Percentiles rank a stretch among this genome's conserved stretches.
Evolutionary conservation across 345 rosid species (phyloP).

Genomic region (Melaleuca alternifolia): DNA sequence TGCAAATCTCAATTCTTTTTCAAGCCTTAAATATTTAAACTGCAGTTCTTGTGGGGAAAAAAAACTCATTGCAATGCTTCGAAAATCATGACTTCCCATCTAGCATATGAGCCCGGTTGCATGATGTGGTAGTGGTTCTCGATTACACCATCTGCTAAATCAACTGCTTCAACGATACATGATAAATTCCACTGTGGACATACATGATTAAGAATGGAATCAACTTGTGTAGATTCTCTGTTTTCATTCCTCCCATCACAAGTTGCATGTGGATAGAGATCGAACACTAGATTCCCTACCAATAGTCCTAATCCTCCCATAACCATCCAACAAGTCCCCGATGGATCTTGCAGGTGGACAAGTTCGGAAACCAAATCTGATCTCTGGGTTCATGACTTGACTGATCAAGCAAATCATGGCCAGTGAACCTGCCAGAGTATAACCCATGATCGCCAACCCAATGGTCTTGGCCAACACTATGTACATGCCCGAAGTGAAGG

Average conservation of each 20-base stretch:
- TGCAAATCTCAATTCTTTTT: neutral
- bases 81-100: neutral
- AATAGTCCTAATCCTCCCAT: neutral
- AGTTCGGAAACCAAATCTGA: neutral
- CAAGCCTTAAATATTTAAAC: neutral
- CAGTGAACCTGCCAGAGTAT: neutral
- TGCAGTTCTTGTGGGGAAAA: neutral
- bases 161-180: neutral
- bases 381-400: neutral
- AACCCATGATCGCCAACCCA: neutral
- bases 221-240: neutral
- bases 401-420: neutral
- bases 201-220: neutral
- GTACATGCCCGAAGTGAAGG: slow-evolving; percentile 9
- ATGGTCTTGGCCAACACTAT: neutral
- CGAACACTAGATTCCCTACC: neutral
- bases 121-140: neutral
- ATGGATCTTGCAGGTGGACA: neutral
- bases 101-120: neutral
- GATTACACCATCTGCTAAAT: neutral
- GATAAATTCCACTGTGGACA: neutral
- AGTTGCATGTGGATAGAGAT: neutral
- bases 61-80: neutral
- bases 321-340: neutral
- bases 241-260: neutral